Evolutionary conservation across 2,329 filamentous ascomycete species (phyloP), one percentile per base, ranked within the genome.

Genomic region (Colletotrichum noveboracense): DNA sequence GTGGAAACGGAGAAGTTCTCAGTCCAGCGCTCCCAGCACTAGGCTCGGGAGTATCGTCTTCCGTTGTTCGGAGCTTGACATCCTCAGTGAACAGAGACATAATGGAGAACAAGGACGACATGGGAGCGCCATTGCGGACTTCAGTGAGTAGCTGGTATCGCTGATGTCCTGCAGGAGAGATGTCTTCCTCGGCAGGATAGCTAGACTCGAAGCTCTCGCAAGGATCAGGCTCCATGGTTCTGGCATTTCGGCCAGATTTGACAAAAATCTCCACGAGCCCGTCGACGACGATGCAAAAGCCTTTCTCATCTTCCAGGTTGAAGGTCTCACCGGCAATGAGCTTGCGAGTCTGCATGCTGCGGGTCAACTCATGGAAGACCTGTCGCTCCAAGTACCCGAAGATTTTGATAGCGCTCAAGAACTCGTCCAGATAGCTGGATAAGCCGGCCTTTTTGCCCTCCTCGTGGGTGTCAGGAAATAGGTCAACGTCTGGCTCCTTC

Each of bases 91-190:
- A 99, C 0, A 99, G 88, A 3, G 96, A 98, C 85, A 99, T 92
- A 79, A 99, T 98, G 1, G 97, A 98, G 84, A 99, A 99, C 3
- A 99, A 86, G 0, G 97, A 99, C 7, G 97, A 99, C 96, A 99
- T 98, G 2, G 97, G 96, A 2, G 97, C 96, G 16, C 97, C 97
- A 80, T 99, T 99, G 81, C 97, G 97, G 69, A 99, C 96, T 84
- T 99, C 97, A 0, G 97, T 99, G 70, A 99, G 88, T 52, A 99
- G 90, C 83, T 98, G 97, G 81, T 99, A 99, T 36, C 94, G 95
- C 82, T 98, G 96, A 72, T 95, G 93, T 9, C 90, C 91, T 43
- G 91, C 91, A 7, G 90, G 85, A 36, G 89, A 85, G 55, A 88
- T 86, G 56, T 89, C 87, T n/a, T 95, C 94, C n/a, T 94, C 94